These are phyloP conservation scores for Glarea lozoyensis DNA, from an alignment of 495 filamentous ascomycete genomes.

Conservation along the genomic window DNA sequence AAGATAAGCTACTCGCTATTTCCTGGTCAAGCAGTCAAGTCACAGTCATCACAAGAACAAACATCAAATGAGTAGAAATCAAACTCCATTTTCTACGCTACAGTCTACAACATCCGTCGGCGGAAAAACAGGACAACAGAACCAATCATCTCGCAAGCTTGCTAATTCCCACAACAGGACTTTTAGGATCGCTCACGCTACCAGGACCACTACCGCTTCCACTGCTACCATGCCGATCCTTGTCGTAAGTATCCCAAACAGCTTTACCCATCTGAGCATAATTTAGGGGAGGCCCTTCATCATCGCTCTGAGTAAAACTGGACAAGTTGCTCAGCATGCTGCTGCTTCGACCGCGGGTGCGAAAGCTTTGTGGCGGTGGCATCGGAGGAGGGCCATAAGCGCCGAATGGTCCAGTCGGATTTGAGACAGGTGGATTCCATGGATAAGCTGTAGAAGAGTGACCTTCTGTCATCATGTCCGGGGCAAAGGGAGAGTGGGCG, in stretches of 20 bases:
- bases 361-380: conserved; percentile 7
- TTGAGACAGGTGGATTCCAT: conserved; percentile 8
- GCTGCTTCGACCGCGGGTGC: conserved; percentile 48
- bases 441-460: conserved; percentile 8
- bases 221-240: conserved; percentile 13
- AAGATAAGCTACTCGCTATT: too few relatives aligned
- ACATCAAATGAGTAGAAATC: too few relatives aligned
- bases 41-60: too few relatives aligned
- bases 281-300: conserved; percentile 23
- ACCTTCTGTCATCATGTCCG: conserved; percentile 8
- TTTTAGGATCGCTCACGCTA: conserved; percentile 21
- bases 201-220: conserved; percentile 16
- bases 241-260: conserved; percentile 9
- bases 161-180: conserved; percentile 13
- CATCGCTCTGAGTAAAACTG: conserved; percentile 53
- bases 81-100: too few relatives aligned
- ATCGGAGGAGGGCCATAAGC: background rate
- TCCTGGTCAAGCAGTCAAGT: too few relatives aligned
- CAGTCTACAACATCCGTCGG: too few relatives aligned
- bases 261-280: background rate
- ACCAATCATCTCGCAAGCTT: conserved; percentile 3
- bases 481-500: background rate
- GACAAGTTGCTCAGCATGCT: conserved; percentile 57
- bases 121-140: too few relatives aligned
- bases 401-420: conserved; percentile 4